Percentiles rank a stretch among this genome's conserved stretches.
phyloP scores from a whole-genome alignment of 2,329 filamentous ascomycete genomes.

The Hirsutella rhossiliensis region DNA sequence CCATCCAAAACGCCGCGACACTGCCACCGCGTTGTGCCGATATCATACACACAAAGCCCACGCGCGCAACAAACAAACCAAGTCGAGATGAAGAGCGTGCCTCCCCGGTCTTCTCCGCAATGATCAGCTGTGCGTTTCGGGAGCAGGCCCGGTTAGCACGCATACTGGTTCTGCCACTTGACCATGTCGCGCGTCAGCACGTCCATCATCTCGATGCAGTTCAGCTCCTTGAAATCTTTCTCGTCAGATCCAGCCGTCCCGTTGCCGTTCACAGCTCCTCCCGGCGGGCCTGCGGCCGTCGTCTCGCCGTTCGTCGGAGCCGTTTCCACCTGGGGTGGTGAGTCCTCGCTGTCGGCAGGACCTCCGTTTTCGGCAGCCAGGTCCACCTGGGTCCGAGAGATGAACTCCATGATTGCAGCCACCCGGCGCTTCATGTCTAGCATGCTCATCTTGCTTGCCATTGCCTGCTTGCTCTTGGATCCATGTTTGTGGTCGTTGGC shows the following conservation, averaged over 20 bases:
- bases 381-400: slow-evolving; percentile 78
- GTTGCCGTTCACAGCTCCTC: slow-evolving; percentile 12
- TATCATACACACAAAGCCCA: slow-evolving; percentile 4
- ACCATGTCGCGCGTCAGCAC: slow-evolving; percentile 67
- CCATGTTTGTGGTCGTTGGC: slow-evolving; percentile 38
- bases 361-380: slow-evolving; percentile 50
- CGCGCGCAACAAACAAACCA: slow-evolving; percentile 2
- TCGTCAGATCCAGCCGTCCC: slow-evolving; percentile 10
- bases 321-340: slow-evolving; percentile 22
- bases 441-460: slow-evolving; percentile 64
- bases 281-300: slow-evolving; percentile 9
- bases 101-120: background rate
- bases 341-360: slow-evolving; percentile 22
- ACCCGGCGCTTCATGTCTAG: slow-evolving; percentile 80
- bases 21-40: background rate
- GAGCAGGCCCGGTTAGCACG: slow-evolving; percentile 12
- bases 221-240: slow-evolving; percentile 62
- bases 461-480: slow-evolving; percentile 37
- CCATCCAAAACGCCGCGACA: slow-evolving; percentile 4
- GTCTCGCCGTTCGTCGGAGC: slow-evolving; percentile 23
- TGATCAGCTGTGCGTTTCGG: background rate
- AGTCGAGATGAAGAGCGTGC: background rate
- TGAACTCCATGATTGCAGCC: slow-evolving; percentile 77
- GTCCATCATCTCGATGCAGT: slow-evolving; percentile 85
- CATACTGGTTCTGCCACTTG: slow-evolving; percentile 71